These are phyloP conservation scores for Colletotrichum spaethianum DNA, from an alignment of 2,329 filamentous ascomycete genomes.

Conservation along the genomic window DNA sequence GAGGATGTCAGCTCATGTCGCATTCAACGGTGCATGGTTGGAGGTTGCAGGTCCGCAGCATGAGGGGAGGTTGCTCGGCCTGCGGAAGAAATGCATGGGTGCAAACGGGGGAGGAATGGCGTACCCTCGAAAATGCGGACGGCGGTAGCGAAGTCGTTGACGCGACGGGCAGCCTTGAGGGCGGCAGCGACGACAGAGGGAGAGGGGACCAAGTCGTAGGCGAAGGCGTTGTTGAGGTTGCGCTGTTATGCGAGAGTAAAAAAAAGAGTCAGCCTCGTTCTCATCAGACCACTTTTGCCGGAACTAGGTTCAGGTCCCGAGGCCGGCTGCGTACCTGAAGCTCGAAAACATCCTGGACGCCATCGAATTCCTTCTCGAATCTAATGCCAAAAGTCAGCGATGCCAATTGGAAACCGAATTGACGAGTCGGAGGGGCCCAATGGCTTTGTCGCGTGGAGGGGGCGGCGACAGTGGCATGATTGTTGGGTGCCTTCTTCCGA, in stretches of 20 bases:
- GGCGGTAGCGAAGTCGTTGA: slow-evolving; percentile 98
- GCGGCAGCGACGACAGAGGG: slow-evolving; percentile 92
- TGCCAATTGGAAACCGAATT: slow-evolving; percentile 16
- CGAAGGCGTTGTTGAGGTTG: slow-evolving; percentile 99
- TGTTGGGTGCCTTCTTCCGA: slow-evolving; percentile 9
- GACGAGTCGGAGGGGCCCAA: slow-evolving; percentile 14
- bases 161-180: slow-evolving; percentile 91
- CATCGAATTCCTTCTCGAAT: slow-evolving; percentile 99
- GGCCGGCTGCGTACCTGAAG: slow-evolving; percentile 81
- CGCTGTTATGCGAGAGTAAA: slow-evolving; percentile 62
- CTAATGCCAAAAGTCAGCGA: slow-evolving; percentile 62
- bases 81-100: slow-evolving; percentile 18
- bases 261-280: slow-evolving; percentile 34
- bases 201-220: slow-evolving; percentile 98
- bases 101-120: slow-evolving; percentile 46
- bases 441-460: slow-evolving; percentile 20
- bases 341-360: slow-evolving; percentile 99
- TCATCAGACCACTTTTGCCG: slow-evolving; percentile 44
- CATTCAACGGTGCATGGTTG: not conserved
- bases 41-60: not conserved
- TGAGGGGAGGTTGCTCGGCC: slow-evolving; percentile 1
- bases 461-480: slow-evolving; percentile 9
- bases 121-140: slow-evolving; percentile 98
- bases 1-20: slow-evolving; percentile 3
- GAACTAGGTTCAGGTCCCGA: slow-evolving; percentile 34